Percentiles rank a stretch among this genome's conserved stretches.
These are phyloP conservation scores for Haberlea rhodopensis DNA, from an alignment of 257 asterid genomes.

Conservation along the genomic window DNA sequence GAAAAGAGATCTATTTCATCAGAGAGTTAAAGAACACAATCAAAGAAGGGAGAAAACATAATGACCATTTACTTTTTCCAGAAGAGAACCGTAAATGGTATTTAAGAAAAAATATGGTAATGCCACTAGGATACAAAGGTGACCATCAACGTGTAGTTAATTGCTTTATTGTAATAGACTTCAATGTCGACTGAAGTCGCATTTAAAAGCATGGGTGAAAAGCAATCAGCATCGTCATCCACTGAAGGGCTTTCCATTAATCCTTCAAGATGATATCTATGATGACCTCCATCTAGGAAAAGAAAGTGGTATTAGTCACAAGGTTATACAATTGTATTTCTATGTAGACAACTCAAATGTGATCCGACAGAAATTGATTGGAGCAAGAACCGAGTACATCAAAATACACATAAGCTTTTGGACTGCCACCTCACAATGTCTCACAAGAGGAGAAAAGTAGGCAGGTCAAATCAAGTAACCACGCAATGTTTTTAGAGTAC, in stretches of 20 bases:
- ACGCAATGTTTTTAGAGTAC: not conserved
- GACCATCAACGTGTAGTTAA: conserved; percentile 95
- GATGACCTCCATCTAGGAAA: conserved; percentile 72
- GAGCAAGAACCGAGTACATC: conserved; percentile 9
- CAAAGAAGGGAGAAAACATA: conserved; percentile 24
- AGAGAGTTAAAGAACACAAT: conserved; percentile 53
- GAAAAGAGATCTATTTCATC: conserved; percentile 69
- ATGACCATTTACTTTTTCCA: conserved; percentile 1
- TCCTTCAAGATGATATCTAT: conserved; percentile 82
- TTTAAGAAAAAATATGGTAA: conserved; percentile 18
- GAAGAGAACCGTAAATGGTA: conserved; percentile 13
- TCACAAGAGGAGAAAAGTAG: not conserved
- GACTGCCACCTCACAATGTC: not conserved
- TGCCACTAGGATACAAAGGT: conserved; percentile 88
- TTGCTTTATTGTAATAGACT: conserved; percentile 90
- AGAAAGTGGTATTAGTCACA: conserved; percentile 23
- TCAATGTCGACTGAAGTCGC: conserved; percentile 88
- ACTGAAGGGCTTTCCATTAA: conserved; percentile 96
- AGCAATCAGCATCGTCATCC: conserved; percentile 92
- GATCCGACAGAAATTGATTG: not conserved
- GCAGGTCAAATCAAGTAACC: not conserved
- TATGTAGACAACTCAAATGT: conserved; percentile 13
- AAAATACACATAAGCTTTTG: conserved; percentile 2
- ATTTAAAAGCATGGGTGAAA: conserved; percentile 87
- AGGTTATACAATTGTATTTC: conserved; percentile 16